Base-by-base conservation (phyloP, 805 yeast species). In the Debaryomyces tyrocola region DNA sequence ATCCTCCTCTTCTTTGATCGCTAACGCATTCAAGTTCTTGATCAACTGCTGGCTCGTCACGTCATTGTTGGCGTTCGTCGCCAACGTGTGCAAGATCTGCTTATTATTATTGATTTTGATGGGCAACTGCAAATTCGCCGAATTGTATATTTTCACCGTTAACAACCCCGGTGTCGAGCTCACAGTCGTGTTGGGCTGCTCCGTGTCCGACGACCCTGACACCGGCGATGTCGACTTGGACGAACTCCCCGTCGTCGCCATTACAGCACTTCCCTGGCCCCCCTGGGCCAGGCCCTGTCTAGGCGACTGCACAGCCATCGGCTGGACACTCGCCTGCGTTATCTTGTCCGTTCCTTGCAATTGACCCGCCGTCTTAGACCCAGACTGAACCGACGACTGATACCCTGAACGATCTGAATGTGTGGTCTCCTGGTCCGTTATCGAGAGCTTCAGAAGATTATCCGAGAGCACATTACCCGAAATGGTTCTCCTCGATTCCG, bases 101-200 rank as follows among this genome's bases (percentile, higher is more conserved):
- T 79, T 80, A 64, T 81, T 85, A 47, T 84, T 80, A 47, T 80
- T 82, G 47, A 87, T 73, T 21, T 82, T 80, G 40, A 86, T 80
- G 4, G 97, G 96, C 41, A 90, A 74, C 40, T 73, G 74, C 52
- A 90, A 77, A 42, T 82, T 80, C 48, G 78, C 77, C 33, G 91
- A 87, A 34, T 81, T 79, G 59, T 87, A 87, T 9, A 90, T 78
- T 59, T 87, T 87, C 21, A 90, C 84, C 0, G 91, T 86, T 54
- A 90, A 74, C 24, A 87, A 71, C 2, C 96, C 96, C 0, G 92
- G 90, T 28, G 50, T 54, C 3, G 58, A 49, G 18, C 40, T 37
- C 28, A 21, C 20, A 4, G 43, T 36, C 10, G 43, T 12, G 17
- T 27, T 24, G 4, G 29, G 41, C 28, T 27, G 24, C 3, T 35